Base-by-base conservation (phyloP, 768 basidiomycete genomes). In the Tephrocybe sp. region DNA sequence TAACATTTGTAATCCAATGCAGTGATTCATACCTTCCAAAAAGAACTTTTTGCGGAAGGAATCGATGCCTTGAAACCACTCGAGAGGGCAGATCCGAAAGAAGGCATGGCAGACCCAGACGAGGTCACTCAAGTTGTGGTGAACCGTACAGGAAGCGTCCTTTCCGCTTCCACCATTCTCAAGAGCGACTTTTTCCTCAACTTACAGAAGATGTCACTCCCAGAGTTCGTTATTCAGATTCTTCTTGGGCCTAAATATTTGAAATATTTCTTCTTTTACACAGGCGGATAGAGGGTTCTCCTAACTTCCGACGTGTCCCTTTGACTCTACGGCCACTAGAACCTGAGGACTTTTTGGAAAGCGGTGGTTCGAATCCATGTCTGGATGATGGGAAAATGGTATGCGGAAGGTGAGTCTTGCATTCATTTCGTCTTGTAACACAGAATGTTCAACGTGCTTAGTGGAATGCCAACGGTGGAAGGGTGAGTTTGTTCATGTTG, bases 1-100 rank as follows among this genome's bases (percentile, higher is more conserved):
- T n/a, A n/a, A n/a, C n/a, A n/a, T n/a, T 23, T 25, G 23, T 12
- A n/a, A n/a, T n/a, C n/a, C n/a, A n/a, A n/a, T 22, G 19, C 49
- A 89, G 95, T 98, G 12, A 93, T 98, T 69, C 88, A 87, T 64
- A 99, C 97, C 0, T 94, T 98, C 52, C 84, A 94, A 70, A 92
- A 90, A 52, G 97, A 98, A 54, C 76, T 99, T 38, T 67, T 83
- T 36, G 77, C 76, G 15, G 87, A 93, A n/a, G 86, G 86, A 3
- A 65, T 90, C 42, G 77, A 88, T 50, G 85, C 87, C 0, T 66
- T 99, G 45, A 87, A 85, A 50, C 94, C 94, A 2, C 73, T 98
- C 8, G 85, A 88, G 55, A 79, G 88, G 16, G 80, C 83, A 19
- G 81, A 85, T 38, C 65, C 78, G 1, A 72, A 78, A 34, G 79